Conservation (phyloP, 2,329 filamentous ascomycete species). For the Beauveria scarabaeidicola region DNA sequence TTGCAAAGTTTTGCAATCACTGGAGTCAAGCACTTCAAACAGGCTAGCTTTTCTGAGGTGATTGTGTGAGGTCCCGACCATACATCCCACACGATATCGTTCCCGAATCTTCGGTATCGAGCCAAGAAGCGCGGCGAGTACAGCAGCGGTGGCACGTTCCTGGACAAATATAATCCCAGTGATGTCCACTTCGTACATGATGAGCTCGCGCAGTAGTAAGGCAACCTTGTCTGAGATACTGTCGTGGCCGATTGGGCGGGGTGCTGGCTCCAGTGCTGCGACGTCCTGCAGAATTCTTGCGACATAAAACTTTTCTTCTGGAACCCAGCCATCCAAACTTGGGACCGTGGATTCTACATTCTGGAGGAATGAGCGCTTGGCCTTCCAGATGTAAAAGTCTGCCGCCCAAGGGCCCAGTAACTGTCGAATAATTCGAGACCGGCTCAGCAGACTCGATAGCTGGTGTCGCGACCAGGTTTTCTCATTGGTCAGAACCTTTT, state of each 20-base stretch:
- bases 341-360: conserved; percentile 15
- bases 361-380: conserved; percentile 29
- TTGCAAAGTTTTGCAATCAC: conserved; percentile 28
- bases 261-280: conserved; percentile 15
- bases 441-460: conserved; percentile 45
- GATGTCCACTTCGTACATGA: conserved; percentile 29
- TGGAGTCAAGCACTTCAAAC: conserved; percentile 25
- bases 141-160: conserved; percentile 51
- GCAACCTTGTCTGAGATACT: conserved; percentile 50
- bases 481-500: conserved; percentile 29
- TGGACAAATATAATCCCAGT: conserved; percentile 61
- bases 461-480: conserved; percentile 47
- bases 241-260: conserved; percentile 12
- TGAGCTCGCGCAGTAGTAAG: conserved; percentile 44
- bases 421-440: conserved; percentile 38
- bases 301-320: conserved; percentile 49
- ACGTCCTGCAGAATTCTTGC: conserved; percentile 35
- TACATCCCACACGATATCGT: conserved; percentile 42
- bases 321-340: conserved; percentile 33
- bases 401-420: conserved; percentile 62
- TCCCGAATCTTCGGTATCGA: conserved; percentile 38
- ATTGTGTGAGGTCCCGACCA: conserved; percentile 45
- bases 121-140: conserved; percentile 50
- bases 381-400: conserved; percentile 53
- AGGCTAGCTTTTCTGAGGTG: conserved; percentile 31